Percentiles rank a stretch among this genome's conserved stretches.
Conservation (phyloP, 768 basidiomycete genomes). For the Podaxis sp. region DNA sequence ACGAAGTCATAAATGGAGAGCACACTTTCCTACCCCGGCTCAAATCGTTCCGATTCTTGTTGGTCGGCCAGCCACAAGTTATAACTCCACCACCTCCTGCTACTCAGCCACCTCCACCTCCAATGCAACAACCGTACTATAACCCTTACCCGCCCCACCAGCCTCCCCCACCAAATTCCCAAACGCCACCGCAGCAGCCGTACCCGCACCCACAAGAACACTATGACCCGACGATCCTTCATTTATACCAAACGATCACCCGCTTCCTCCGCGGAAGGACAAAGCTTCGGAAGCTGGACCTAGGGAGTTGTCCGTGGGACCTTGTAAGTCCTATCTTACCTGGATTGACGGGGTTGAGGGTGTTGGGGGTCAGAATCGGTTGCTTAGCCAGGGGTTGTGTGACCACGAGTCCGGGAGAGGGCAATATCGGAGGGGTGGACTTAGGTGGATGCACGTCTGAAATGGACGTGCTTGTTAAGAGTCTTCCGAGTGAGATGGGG, state of each 20-base stretch:
- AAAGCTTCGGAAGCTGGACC: constrained; percentile 53
- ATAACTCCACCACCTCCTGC: neutral
- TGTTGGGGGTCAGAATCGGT: constrained; percentile 57
- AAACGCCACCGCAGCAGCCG: neutral
- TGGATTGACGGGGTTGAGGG: constrained; percentile 49
- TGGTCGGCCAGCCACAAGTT: constrained; percentile 47
- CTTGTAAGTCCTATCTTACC: constrained; percentile 52
- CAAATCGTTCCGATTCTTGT: constrained; percentile 60
- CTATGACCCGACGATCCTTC: constrained; percentile 10
- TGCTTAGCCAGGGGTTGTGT: constrained; percentile 8
- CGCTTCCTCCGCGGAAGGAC: constrained; percentile 51
- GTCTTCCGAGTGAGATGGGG: constrained; percentile 36
- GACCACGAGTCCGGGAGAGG: neutral
- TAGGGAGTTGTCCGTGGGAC: constrained; percentile 69
- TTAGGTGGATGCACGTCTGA: constrained; percentile 4
- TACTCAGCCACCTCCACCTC: constrained; percentile 44
- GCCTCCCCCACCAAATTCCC: neutral
- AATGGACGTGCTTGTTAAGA: constrained; percentile 9
- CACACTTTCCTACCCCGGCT: constrained; percentile 66
- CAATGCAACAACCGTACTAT: constrained; percentile 5
- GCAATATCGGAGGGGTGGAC: neutral
- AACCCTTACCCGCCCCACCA: neutral
- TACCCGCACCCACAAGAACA: constrained; percentile 13
- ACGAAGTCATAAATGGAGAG: constrained; percentile 55
- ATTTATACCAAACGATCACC: constrained; percentile 53